Percentiles rank a stretch among this genome's conserved stretches.
Conservation (phyloP, 306 rosid species). For the Cicer arietinum region DNA sequence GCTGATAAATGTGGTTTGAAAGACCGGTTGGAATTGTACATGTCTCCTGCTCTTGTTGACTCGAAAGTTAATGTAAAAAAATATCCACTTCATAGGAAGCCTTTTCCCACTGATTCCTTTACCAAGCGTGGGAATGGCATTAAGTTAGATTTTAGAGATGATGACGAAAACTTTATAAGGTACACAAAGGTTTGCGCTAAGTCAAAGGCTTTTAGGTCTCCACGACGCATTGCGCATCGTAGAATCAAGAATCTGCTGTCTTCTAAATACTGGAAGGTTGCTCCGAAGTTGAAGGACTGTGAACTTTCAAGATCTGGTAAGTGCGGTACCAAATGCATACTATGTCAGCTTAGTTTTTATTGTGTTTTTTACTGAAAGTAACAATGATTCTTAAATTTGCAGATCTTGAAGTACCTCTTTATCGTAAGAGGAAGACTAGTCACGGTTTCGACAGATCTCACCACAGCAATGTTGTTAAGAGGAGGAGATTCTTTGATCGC, state of each 20-base stretch:
- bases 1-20: conserved; percentile 61
- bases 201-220: conserved; percentile 66
- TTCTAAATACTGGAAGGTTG: conserved; percentile 85
- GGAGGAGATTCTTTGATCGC: conserved; percentile 68
- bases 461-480: conserved; percentile 58
- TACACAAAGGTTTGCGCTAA: conserved; percentile 61
- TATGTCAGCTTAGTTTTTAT: background rate
- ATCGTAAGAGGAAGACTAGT: conserved; percentile 71
- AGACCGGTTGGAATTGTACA: conserved; percentile 53
- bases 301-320: conserved; percentile 79
- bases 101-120: conserved; percentile 66
- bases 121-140: conserved; percentile 69
- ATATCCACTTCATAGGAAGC: conserved; percentile 57
- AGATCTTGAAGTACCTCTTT: conserved; percentile 59
- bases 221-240: conserved; percentile 65
- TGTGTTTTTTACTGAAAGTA: conserved; percentile 37
- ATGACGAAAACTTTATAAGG: conserved; percentile 77
- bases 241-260: conserved; percentile 80
- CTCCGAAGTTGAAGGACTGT: conserved; percentile 84
- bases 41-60: conserved; percentile 53
- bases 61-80: conserved; percentile 57
- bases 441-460: conserved; percentile 58
- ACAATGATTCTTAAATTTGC: conserved; percentile 37
- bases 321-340: conserved; percentile 40
- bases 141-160: conserved; percentile 85